phyloP scores from a whole-genome alignment of 164 flowering plant species.

The Houttuynia cordata region DNA sequence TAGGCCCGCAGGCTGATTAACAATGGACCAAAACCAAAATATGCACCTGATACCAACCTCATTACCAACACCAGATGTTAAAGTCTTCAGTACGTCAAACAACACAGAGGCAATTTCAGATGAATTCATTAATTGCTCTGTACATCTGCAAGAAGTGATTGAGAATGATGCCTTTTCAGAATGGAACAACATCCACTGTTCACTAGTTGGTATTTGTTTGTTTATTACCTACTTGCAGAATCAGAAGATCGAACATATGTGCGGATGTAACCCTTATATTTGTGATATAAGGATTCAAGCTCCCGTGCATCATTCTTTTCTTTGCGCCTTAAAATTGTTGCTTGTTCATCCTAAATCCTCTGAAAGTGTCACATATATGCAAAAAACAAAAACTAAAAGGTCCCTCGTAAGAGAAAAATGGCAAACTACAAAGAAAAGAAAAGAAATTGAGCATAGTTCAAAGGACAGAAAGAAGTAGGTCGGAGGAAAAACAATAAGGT shows the following conservation, averaged over 20 bases:
- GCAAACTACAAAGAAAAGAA: background rate
- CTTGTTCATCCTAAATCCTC: constrained; percentile 49
- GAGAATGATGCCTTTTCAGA: background rate
- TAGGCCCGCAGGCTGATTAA: background rate
- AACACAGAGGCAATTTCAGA: constrained; percentile 60
- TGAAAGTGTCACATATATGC: background rate
- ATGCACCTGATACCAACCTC: constrained; percentile 28
- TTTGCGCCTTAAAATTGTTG: constrained; percentile 36
- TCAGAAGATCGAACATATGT: constrained; percentile 31
- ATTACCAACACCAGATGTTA: constrained; percentile 42
- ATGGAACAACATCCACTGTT: background rate
- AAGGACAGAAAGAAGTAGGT: background rate
- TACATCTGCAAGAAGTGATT: constrained; percentile 13
- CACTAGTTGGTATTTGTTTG: background rate
- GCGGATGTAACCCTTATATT: constrained; percentile 41
- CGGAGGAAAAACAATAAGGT: too few species aligned
- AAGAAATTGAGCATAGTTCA: background rate
- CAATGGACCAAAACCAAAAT: background rate
- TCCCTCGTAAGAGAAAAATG: background rate
- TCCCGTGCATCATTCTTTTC: constrained; percentile 66
- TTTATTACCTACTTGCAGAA: constrained; percentile 39
- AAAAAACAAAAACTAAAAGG: background rate
- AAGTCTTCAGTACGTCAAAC: constrained; percentile 47
- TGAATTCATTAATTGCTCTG: constrained; percentile 50
- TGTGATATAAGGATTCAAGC: constrained; percentile 46